Evolutionary conservation across 768 basidiomycete genomes (phyloP).

Genomic region (Cystobasidium onofrii): DNA sequence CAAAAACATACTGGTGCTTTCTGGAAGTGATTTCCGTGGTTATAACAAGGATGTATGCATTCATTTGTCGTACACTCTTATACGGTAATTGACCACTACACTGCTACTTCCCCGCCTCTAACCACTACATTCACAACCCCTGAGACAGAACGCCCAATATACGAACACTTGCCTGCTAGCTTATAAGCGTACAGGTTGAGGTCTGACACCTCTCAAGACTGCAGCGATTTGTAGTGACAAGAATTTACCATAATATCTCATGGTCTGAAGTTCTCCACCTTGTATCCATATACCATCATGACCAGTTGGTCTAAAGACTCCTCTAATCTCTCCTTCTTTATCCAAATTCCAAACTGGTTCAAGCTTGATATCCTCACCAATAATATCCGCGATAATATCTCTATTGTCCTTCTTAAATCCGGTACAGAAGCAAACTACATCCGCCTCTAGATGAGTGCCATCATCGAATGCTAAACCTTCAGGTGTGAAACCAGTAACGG

Average conservation of each 20-base stretch:
- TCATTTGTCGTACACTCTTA: too few species aligned
- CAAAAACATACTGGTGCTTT: too few species aligned
- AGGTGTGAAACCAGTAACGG: conserved; percentile 50
- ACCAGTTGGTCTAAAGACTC: conserved; percentile 45
- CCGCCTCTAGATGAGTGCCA: conserved; percentile 51
- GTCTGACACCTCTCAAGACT: conserved; percentile 5
- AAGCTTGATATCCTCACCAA: conserved; percentile 44
- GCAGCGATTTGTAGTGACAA: conserved; percentile 14
- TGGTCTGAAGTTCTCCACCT: conserved; percentile 19
- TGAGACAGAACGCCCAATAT: too few species aligned
- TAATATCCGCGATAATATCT: not conserved
- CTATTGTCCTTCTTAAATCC: conserved; percentile 46
- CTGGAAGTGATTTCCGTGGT: too few species aligned
- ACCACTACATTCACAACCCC: too few species aligned
- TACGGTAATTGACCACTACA: too few species aligned
- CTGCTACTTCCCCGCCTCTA: too few species aligned
- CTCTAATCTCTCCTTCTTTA: conserved; percentile 57
- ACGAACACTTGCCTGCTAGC: not conserved
- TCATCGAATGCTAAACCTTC: conserved; percentile 51
- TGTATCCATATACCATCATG: conserved; percentile 6
- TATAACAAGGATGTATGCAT: too few species aligned
- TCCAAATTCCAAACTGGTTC: conserved; percentile 61
- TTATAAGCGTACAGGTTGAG: conserved; percentile 1
- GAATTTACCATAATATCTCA: conserved; percentile 14
- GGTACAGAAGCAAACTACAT: conserved; percentile 57